A percentile compares a stretch with the other conserved stretches of the same genome.
Evolutionary conservation across 352 stramenopile species (phyloP).

Genomic region (Aphanomyces euteiches): DNA sequence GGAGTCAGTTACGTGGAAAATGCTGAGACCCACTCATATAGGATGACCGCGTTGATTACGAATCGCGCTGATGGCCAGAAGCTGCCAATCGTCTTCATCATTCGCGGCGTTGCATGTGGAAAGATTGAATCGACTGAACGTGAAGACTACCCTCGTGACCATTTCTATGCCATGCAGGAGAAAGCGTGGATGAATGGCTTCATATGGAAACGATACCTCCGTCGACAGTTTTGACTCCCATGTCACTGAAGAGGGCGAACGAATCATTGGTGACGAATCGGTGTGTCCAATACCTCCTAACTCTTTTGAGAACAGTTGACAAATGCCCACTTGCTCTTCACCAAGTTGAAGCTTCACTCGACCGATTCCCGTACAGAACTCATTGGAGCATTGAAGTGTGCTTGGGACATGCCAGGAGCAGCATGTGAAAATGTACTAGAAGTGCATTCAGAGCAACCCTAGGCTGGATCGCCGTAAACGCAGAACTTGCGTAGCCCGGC

Average conservation of each 20-base stretch:
- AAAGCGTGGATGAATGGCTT: background rate
- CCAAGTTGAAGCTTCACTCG: no score
- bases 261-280: background rate
- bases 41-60: background rate
- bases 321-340: no score
- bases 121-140: no score
- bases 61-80: background rate
- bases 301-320: background rate
- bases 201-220: background rate
- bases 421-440: background rate
- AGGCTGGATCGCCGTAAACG: slow-evolving; percentile 13
- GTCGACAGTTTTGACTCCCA: background rate
- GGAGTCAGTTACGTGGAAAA: no score
- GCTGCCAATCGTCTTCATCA: background rate
- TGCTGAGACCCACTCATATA: no score
- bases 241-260: background rate
- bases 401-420: background rate
- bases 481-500: background rate
- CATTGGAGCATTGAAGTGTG: slow-evolving; percentile 8
- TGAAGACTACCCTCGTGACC: no score
- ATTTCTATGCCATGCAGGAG: no score
- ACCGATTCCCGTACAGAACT: slow-evolving; percentile 9
- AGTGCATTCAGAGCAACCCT: background rate
- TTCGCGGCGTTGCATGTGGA: no score
- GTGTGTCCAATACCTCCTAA: background rate